Evolutionary conservation across 805 yeast species (phyloP), one percentile per base, ranked within the genome.

Genomic region (Teunomyces cretensis): DNA sequence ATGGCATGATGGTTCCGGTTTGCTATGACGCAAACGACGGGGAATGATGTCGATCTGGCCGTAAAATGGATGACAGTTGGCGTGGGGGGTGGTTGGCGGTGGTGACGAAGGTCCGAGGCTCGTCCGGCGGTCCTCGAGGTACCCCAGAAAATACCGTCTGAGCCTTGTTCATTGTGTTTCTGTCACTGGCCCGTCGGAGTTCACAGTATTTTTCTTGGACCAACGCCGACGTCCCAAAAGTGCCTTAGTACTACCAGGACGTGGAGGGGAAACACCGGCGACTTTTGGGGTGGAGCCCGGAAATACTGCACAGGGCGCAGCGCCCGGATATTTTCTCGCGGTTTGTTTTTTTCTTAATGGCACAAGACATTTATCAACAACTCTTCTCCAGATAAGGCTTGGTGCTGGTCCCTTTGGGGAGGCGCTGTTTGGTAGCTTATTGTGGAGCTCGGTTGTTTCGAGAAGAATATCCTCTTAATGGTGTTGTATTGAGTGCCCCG

Each of bases 381-480:
- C 33, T 27, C 15, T 30, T 39, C 32, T 37, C 22, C 40, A 24
- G 39, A 14, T 26, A 15, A 17, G 31, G 40, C 40, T 26, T 37
- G 31, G 13, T 37, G 13, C 24, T 12, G n/a, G 39, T n/a, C n/a
- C n/a, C 12, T 3, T 11, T 2, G 3, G 7, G 22, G 19, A n/a
- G 12, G 16, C 24, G 2, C 28, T 7, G 28, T 26, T 19, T 19
- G 9, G 28, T 22, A 13, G 11, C 27, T 22, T 24, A 19, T 12
- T 31, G 15, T 11, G 38, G 19, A n/a, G 28, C 14, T 6, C 12
- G 27, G 14, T 15, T 17, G n/a, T 36, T n/a, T 12, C 17, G 1
- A 36, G 31, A 27, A 13, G 13, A 16, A 39, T n/a, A 16, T 28
- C 26, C 60, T 54, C 50, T 42, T 47, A 47, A 56, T 56, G 62